These are phyloP conservation scores for Solanum verrucosum DNA, from an alignment of 257 asterid genomes.

Conservation along the genomic window DNA sequence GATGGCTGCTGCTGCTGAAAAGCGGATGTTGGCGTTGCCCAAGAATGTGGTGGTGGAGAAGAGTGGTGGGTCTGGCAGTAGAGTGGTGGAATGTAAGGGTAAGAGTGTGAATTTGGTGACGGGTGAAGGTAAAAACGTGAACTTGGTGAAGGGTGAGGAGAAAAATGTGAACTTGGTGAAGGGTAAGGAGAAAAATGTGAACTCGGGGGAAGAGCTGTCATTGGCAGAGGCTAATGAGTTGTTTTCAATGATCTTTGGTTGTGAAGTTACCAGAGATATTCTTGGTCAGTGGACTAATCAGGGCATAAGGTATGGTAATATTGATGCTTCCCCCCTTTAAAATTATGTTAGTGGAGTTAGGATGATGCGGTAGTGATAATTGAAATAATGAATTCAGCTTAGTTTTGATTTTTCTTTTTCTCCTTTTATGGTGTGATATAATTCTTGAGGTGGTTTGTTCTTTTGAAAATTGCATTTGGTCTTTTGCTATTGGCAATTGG, in stretches of 20 bases:
- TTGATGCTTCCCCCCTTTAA: background rate
- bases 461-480: background rate
- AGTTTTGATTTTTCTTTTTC: background rate
- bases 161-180: slow-evolving; percentile 12
- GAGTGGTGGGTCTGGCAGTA: slow-evolving; percentile 12
- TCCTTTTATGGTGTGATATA: background rate
- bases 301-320: slow-evolving; percentile 65
- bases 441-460: background rate
- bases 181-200: slow-evolving; percentile 14
- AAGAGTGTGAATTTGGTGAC: slow-evolving; percentile 25
- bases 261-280: slow-evolving; percentile 48
- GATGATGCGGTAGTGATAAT: background rate
- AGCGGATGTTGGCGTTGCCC: slow-evolving; percentile 50
- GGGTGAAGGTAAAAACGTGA: slow-evolving; percentile 9
- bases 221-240: slow-evolving; percentile 54
- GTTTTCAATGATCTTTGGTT: slow-evolving; percentile 70
- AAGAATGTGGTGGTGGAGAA: slow-evolving; percentile 23
- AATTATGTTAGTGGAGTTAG: background rate
- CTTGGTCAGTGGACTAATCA: slow-evolving; percentile 98
- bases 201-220: slow-evolving; percentile 32
- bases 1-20: slow-evolving; percentile 98
- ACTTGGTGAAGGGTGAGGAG: slow-evolving; percentile 9
- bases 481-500: background rate
- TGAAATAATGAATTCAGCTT: background rate
- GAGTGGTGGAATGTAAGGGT: slow-evolving; percentile 13